A percentile compares a stretch with the other conserved stretches of the same genome.
Evolutionary conservation across 1,139 yeast species (phyloP).

Genomic region (Kodamaea ohmeri): DNA sequence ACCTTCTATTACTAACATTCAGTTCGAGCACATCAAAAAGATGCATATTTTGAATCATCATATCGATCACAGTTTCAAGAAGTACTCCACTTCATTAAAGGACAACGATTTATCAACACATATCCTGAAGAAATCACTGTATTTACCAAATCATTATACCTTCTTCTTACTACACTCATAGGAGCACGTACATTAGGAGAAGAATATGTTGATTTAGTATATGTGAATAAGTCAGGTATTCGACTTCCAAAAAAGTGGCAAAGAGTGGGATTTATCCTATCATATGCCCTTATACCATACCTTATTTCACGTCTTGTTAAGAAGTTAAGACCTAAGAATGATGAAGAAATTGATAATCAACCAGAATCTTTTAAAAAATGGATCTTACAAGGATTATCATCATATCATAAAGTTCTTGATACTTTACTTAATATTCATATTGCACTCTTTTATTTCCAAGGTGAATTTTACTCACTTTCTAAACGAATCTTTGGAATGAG

Average conservation of each 20-base stretch:
- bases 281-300: conserved; percentile 60
- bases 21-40: conserved; percentile 87
- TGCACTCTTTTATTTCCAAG: conserved; percentile 78
- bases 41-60: conserved; percentile 62
- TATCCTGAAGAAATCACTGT: conserved; percentile 64
- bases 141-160: conserved; percentile 57
- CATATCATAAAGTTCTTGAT: conserved; percentile 48
- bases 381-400: conserved; percentile 23
- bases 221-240: conserved; percentile 54
- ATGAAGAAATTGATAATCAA: conserved; percentile 17
- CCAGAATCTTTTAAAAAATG: conserved; percentile 12
- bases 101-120: conserved; percentile 66
- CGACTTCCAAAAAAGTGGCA: conserved; percentile 47
- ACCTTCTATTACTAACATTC: conserved; percentile 16
- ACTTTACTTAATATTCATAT: conserved; percentile 63
- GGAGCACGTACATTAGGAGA: conserved; percentile 89
- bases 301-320: conserved; percentile 36
- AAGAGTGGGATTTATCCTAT: conserved; percentile 51
- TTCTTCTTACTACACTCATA: conserved; percentile 65
- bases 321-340: conserved; percentile 23
- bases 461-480: conserved; percentile 73
- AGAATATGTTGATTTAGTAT: conserved; percentile 84
- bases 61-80: conserved; percentile 56
- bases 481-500: conserved; percentile 78
- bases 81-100: conserved; percentile 53